These are phyloP conservation scores for Heliamphora exappendiculata DNA, from an alignment of 148 eudicot genomes.

Conservation along the genomic window DNA sequence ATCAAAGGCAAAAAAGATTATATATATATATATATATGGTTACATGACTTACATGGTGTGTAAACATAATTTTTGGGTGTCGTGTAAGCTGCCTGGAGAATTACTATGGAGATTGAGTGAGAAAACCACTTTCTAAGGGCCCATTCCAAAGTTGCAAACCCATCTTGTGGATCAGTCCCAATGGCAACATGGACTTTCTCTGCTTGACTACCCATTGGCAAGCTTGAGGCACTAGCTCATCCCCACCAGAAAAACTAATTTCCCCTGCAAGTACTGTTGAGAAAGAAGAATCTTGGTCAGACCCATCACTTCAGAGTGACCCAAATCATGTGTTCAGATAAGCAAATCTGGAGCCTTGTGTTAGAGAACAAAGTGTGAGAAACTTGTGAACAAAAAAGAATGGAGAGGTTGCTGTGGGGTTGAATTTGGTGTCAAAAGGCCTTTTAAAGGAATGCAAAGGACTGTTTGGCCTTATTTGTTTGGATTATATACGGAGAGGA, in stretches of 20 bases:
- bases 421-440: not conserved
- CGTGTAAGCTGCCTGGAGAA: conserved; percentile 37
- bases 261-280: not conserved
- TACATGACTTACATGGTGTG: conserved; percentile 53
- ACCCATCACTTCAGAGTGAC: not conserved
- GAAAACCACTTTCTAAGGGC: conserved; percentile 50
- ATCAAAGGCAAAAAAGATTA: not conserved
- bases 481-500: not conserved
- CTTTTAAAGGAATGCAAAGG: not conserved
- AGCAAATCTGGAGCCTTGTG: not conserved
- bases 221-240: not conserved
- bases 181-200: conserved; percentile 71
- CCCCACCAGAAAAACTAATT: not conserved
- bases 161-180: conserved; percentile 53
- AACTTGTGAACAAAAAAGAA: no score
- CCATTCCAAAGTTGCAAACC: conserved; percentile 57
- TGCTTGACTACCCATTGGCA: conserved; percentile 17
- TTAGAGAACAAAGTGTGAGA: not conserved
- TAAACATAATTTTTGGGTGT: conserved; percentile 35
- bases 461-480: not conserved
- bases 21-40: not conserved
- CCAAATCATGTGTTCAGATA: not conserved
- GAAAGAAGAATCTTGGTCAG: not conserved
- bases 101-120: conserved; percentile 39
- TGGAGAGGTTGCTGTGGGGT: no score